A percentile compares a stretch with the other conserved stretches of the same genome.
Conservation (phyloP, 2,329 filamentous ascomycete genomes). For the Ceratocystis lukuohia region DNA sequence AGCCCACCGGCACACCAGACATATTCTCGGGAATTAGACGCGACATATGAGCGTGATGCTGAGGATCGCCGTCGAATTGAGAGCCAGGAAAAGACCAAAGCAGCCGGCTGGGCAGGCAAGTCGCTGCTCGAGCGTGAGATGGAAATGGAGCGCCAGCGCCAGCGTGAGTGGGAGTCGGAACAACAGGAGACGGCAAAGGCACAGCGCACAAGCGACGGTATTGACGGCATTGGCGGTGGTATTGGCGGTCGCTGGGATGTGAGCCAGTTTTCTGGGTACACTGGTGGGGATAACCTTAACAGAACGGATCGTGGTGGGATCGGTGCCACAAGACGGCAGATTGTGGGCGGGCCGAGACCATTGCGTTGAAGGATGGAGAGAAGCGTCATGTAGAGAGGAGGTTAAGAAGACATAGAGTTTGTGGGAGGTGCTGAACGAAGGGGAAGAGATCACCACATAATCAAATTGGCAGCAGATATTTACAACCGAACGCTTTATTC, state of each 20-base stretch:
- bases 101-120: conserved; percentile 47
- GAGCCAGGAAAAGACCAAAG: conserved; percentile 47
- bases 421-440: neutral
- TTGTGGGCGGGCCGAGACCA: conserved; percentile 59
- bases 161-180: conserved; percentile 66
- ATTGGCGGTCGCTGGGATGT: conserved; percentile 61
- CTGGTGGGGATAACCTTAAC: conserved; percentile 63
- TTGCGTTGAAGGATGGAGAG: conserved; percentile 13
- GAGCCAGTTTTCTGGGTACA: conserved; percentile 60
- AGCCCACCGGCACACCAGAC: conserved; percentile 32
- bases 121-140: conserved; percentile 61
- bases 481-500: neutral
- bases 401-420: neutral
- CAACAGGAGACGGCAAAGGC: conserved; percentile 52
- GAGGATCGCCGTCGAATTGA: conserved; percentile 49
- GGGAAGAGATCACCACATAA: neutral
- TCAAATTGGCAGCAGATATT: neutral
- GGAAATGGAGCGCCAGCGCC: conserved; percentile 63
- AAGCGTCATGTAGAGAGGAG: conserved; percentile 30
- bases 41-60: conserved; percentile 46
- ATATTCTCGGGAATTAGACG: conserved; percentile 42
- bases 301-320: conserved; percentile 46
- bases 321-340: conserved; percentile 59
- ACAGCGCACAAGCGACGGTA: conserved; percentile 36
- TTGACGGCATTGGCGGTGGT: conserved; percentile 53